These are phyloP conservation scores for Babesia gibsoni DNA, from an alignment of 169 alveolate species.

Conservation along the genomic window DNA sequence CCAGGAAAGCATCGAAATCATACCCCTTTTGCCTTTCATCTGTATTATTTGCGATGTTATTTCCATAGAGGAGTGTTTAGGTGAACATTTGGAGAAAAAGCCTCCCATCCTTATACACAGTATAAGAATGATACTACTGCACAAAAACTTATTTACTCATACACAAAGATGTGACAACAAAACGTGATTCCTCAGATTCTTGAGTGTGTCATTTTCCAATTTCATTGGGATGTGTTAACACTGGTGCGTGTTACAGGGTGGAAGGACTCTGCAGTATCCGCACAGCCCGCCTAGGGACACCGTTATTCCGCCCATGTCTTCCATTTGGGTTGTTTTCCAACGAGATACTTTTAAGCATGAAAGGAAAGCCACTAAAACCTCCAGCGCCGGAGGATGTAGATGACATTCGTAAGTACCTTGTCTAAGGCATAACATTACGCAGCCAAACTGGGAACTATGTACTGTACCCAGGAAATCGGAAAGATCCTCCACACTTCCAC, in stretches of 20 bases:
- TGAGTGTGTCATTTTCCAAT: no score
- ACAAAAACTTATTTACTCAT: no score
- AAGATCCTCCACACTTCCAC: conserved; percentile 14
- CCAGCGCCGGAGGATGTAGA: not conserved
- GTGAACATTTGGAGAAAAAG: not conserved
- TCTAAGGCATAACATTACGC: not conserved
- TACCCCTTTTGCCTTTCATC: conserved; percentile 53
- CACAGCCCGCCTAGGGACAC: no score
- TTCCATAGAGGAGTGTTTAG: not conserved
- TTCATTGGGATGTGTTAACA: no score
- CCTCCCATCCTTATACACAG: conserved; percentile 9
- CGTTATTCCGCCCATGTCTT: no score
- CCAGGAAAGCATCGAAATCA: not conserved
- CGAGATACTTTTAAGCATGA: not conserved
- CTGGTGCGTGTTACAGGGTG: no score
- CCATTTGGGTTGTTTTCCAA: no score
- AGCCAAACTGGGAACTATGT: conserved; percentile 10
- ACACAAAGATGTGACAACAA: no score
- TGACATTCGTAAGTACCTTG: not conserved
- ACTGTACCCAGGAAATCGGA: conserved; percentile 31
- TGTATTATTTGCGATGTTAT: conserved; percentile 15
- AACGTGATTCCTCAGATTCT: no score
- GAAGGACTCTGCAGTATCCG: no score
- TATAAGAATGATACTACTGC: no score
- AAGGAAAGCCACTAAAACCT: not conserved